Conservation (phyloP, 352 stramenopile genomes). For the Phytopythium chamaehyphon region DNA sequence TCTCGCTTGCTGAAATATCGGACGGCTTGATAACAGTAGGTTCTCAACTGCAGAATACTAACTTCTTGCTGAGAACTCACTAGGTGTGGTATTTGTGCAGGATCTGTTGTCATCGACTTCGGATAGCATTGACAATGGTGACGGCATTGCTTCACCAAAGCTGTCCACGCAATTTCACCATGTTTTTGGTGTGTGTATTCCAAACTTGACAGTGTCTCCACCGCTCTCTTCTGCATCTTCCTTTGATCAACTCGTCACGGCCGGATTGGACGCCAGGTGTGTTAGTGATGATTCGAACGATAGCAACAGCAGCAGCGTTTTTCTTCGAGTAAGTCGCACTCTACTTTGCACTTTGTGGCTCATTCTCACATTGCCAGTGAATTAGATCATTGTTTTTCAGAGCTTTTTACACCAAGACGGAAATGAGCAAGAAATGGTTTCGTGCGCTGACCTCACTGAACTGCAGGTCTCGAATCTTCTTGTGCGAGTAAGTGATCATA, state of each 20-base stretch:
- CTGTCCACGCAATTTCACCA: constrained; percentile 8
- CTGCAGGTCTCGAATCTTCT: constrained; percentile 43
- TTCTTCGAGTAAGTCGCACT: no score
- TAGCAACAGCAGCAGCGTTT: constrained; percentile 13
- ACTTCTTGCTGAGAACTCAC: neutral
- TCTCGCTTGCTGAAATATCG: constrained; percentile 52
- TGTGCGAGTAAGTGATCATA: constrained; percentile 25
- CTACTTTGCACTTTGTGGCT: no score
- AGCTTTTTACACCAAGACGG: constrained; percentile 27
- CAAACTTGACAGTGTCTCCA: constrained; percentile 22
- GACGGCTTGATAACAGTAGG: constrained; percentile 46
- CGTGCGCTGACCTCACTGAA: no score
- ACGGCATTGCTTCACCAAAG: constrained; percentile 6
- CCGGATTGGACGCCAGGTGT: constrained; percentile 18
- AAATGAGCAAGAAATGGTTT: constrained; percentile 34
- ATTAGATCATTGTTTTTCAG: constrained; percentile 48
- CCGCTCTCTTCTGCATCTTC: constrained; percentile 16
- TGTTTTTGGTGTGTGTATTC: constrained; percentile 17
- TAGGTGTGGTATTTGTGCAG: constrained; percentile 4
- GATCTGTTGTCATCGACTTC: constrained; percentile 16
- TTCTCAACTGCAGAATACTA: neutral
- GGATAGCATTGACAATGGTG: neutral
- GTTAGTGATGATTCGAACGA: neutral
- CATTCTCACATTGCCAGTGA: no score
- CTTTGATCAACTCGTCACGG: constrained; percentile 26